Evolutionary conservation across 2,329 filamentous ascomycete species (phyloP).

Genomic region (Fusarium compactum): DNA sequence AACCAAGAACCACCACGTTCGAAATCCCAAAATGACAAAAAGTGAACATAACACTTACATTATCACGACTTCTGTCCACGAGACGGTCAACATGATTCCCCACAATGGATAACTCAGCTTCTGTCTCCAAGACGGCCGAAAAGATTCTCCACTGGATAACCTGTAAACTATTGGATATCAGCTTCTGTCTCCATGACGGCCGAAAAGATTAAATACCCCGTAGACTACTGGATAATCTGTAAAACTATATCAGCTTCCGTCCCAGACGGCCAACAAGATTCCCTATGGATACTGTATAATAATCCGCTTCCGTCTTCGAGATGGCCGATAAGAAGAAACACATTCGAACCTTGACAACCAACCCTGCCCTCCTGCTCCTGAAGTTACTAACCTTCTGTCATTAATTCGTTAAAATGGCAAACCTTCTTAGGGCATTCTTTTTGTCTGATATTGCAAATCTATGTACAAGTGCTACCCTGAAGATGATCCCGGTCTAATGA

Average conservation of each 20-base stretch:
- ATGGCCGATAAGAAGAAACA: background rate
- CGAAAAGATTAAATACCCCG: background rate
- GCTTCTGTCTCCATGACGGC: too few relatives aligned
- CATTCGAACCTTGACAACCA: background rate
- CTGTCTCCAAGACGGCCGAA: background rate
- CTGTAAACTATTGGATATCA: background rate
- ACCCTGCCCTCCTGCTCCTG: background rate
- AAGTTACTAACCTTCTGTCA: background rate
- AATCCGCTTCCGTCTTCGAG: background rate
- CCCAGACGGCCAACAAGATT: too few relatives aligned
- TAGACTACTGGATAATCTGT: too few relatives aligned
- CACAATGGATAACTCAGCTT: too few relatives aligned
- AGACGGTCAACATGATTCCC: too few relatives aligned
- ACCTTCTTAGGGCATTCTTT: background rate
- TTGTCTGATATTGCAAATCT: fast-evolving
- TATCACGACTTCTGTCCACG: background rate
- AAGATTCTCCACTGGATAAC: background rate
- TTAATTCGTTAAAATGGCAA: background rate
- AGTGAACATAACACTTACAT: background rate
- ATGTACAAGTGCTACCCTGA: background rate
- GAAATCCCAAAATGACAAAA: background rate
- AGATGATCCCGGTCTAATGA: background rate
- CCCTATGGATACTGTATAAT: background rate
- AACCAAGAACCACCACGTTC: background rate
- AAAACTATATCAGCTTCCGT: background rate